A percentile compares a stretch with the other conserved stretches of the same genome.
Evolutionary conservation across 441 rosid species (phyloP).

Genomic region (Dalechampia spathulata): DNA sequence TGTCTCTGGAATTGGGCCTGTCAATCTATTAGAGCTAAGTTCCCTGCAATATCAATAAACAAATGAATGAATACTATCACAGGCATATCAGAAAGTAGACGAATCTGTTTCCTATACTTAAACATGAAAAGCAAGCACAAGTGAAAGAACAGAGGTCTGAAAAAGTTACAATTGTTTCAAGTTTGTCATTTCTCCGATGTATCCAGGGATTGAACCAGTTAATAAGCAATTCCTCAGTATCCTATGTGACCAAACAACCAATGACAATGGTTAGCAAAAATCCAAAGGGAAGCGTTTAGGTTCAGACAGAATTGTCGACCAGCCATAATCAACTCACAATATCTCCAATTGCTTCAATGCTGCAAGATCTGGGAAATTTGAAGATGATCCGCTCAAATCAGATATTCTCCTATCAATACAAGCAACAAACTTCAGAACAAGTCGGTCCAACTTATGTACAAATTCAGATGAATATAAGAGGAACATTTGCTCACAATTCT

Average conservation of each 20-base stretch:
- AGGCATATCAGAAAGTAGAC: too few relatives aligned
- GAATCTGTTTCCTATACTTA: not conserved
- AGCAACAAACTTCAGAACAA: not conserved
- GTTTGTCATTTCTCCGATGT: conserved; percentile 24
- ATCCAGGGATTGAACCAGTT: conserved; percentile 36
- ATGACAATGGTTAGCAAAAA: not conserved
- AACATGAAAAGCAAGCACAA: not conserved
- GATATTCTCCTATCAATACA: conserved; percentile 78
- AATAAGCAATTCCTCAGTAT: conserved; percentile 62
- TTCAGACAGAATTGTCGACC: not conserved
- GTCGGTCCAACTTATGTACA: not conserved
- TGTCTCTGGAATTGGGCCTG: conserved; percentile 37
- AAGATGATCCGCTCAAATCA: conserved; percentile 49
- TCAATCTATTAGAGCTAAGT: conserved; percentile 65
- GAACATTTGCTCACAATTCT: conserved; percentile 39
- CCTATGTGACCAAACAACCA: conserved; percentile 29
- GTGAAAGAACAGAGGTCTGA: not conserved
- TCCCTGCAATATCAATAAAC: conserved; percentile 35
- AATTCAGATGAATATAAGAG: not conserved
- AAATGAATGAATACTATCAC: too few relatives aligned
- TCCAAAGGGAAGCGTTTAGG: not conserved
- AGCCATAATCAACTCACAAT: conserved; percentile 44
- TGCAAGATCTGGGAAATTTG: conserved; percentile 44
- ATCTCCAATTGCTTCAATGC: conserved; percentile 14
- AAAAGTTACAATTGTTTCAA: conserved; percentile 52